phyloP scores from a whole-genome alignment of 1,284 basidiomycete genomes.

The Boletus smithii region DNA sequence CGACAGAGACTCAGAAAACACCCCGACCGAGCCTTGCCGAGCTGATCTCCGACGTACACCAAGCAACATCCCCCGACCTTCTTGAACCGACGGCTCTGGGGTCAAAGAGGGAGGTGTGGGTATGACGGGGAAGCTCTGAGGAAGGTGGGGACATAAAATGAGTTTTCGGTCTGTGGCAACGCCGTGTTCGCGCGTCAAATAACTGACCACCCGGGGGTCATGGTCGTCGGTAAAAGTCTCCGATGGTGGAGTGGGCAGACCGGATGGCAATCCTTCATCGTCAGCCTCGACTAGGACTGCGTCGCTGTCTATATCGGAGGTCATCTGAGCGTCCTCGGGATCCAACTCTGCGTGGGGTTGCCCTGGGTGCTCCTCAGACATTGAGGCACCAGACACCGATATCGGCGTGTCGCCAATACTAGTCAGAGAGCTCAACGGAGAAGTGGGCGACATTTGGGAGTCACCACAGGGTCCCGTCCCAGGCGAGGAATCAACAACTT shows the following conservation, averaged over 20 bases:
- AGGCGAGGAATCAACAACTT: background rate
- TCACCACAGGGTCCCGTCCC: background rate
- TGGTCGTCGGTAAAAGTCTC: background rate
- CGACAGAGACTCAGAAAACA: background rate
- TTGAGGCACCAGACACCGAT: background rate
- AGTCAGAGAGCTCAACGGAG: background rate
- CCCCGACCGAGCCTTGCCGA: background rate
- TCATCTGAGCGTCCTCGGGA: background rate
- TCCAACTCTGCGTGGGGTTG: background rate
- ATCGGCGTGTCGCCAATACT: background rate
- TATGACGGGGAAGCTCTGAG: conserved; percentile 1
- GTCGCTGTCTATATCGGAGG: background rate
- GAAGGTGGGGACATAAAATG: background rate
- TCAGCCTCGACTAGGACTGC: background rate
- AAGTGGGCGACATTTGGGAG: background rate
- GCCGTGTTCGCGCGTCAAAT: background rate
- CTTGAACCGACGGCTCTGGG: background rate
- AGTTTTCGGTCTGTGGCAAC: background rate
- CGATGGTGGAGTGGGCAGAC: conserved; percentile 9
- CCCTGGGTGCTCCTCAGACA: background rate
- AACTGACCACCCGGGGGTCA: background rate
- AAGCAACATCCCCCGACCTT: background rate
- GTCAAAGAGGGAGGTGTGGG: conserved; percentile 8
- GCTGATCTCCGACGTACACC: background rate
- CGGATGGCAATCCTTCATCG: background rate